These are phyloP conservation scores for Cyclocybe cylindracea DNA, from an alignment of 768 basidiomycete genomes.

Conservation along the genomic window DNA sequence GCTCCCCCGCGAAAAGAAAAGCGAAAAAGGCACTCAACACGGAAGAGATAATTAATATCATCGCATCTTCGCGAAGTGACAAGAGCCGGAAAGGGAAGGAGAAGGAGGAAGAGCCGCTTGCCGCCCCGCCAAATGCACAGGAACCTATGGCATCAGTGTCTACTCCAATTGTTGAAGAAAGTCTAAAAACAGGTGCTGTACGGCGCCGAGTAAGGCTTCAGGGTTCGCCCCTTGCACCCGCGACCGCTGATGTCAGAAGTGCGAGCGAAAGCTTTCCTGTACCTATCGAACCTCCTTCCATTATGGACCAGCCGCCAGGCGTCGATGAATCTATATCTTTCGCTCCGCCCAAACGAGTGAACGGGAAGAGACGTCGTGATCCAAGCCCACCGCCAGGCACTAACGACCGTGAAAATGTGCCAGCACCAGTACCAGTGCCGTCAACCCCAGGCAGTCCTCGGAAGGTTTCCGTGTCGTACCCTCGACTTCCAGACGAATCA, in stretches of 20 bases:
- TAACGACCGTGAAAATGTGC: not conserved
- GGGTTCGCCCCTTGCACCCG: not conserved
- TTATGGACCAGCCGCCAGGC: constrained; percentile 2
- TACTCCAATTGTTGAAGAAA: not conserved
- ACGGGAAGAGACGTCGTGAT: too few relatives aligned
- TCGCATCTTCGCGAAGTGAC: constrained; percentile 12
- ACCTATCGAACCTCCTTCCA: not conserved
- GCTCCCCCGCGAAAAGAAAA: constrained; percentile 19
- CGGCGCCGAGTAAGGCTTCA: not conserved
- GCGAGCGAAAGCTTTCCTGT: not conserved
- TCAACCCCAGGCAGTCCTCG: too few relatives aligned
- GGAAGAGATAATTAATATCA: constrained; percentile 30
- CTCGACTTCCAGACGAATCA: constrained; percentile 10
- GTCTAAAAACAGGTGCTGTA: not conserved
- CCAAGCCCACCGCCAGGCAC: too few relatives aligned
- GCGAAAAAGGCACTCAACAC: constrained; percentile 24
- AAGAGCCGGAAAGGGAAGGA: constrained; percentile 29
- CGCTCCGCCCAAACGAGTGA: too few relatives aligned
- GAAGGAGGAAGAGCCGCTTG: constrained; percentile 3
- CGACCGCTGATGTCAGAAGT: not conserved
- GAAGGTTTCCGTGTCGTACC: not conserved
- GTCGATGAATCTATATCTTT: not conserved
- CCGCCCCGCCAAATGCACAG: not conserved
- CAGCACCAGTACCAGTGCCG: too few relatives aligned
- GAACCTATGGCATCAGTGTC: constrained; percentile 3